Evolutionary conservation across 306 rosid species (phyloP).

Genomic region (Begonia masoniana): DNA sequence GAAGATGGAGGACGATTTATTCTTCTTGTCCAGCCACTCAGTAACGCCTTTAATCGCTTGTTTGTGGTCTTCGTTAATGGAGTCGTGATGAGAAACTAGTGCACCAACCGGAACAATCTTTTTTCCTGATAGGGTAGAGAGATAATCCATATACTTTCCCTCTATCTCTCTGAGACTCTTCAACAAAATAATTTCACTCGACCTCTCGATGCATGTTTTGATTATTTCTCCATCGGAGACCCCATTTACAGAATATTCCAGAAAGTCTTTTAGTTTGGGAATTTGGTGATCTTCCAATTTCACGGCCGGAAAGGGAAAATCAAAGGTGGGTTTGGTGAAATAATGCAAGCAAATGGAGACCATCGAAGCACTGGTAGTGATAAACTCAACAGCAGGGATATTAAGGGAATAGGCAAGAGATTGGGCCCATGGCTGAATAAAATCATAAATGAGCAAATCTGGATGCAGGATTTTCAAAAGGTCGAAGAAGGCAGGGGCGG

Average conservation of each 20-base stretch:
- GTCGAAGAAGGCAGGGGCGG: conserved; percentile 8
- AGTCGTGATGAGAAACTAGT: conserved; percentile 6
- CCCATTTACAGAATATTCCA: not conserved
- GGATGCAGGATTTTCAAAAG: conserved; percentile 11
- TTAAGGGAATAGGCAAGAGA: conserved; percentile 6
- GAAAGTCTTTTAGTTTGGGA: not conserved
- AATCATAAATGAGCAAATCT: conserved; percentile 19
- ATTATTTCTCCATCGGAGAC: not conserved
- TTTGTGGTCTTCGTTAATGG: not conserved
- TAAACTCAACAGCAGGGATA: conserved; percentile 13
- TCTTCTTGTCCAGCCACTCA: conserved; percentile 11
- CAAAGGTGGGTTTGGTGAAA: not conserved
- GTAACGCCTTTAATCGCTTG: not conserved
- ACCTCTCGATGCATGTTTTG: not conserved
- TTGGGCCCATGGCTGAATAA: conserved; percentile 23
- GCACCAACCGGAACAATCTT: conserved; percentile 15
- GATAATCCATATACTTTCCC: conserved; percentile 10
- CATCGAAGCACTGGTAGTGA: not conserved
- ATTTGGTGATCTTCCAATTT: not conserved
- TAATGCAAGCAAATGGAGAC: not conserved
- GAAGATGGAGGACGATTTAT: conserved; percentile 9
- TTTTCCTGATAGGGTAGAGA: conserved; percentile 1
- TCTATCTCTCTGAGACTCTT: conserved; percentile 11
- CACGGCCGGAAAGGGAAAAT: conserved; percentile 6
- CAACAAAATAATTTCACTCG: not conserved